Percentiles rank a stretch among this genome's conserved stretches.
phyloP scores from a whole-genome alignment of 495 filamentous ascomycete species.

The Lophiotrema nucula region DNA sequence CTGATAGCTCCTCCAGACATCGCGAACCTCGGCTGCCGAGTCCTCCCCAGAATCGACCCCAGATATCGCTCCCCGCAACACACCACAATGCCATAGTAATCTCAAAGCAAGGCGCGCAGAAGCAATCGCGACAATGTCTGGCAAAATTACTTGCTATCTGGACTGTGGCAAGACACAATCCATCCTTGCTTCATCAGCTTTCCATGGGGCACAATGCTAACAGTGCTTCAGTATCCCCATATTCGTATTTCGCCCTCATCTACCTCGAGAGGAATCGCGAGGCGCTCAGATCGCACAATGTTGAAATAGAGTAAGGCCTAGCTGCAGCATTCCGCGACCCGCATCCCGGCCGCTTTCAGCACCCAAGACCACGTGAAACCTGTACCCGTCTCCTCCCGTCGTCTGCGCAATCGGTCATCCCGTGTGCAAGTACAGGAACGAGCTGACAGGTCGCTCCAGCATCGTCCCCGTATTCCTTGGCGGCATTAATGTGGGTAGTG shows the following conservation, averaged over 20 bases:
- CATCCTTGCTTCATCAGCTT: background rate
- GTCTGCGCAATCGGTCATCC: no score
- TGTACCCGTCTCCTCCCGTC: no score
- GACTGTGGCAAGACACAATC: conserved; percentile 50
- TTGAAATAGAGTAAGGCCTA: conserved; percentile 59
- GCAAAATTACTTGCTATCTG: conserved; percentile 62
- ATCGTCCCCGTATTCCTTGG: conserved; percentile 72
- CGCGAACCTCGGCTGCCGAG: conserved; percentile 32
- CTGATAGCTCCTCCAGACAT: conserved; percentile 8
- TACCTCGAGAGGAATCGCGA: conserved; percentile 57
- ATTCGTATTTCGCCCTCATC: conserved; percentile 63
- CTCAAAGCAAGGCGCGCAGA: no score
- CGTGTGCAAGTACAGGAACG: no score
- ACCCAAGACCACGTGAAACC: conserved; percentile 6
- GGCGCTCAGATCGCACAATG: conserved; percentile 53
- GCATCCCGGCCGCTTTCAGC: no score
- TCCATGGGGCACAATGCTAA: background rate
- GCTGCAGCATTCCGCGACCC: no score
- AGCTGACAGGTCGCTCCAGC: conserved; percentile 39
- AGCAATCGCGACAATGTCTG: conserved; percentile 47
- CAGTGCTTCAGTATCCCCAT: conserved; percentile 57
- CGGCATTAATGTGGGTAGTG: conserved; percentile 63
- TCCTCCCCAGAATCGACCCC: no score
- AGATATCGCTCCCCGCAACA: no score
- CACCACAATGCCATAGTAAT: no score